Base-by-base conservation (phyloP, 345 rosid genomes). In the Salix dunnii region DNA sequence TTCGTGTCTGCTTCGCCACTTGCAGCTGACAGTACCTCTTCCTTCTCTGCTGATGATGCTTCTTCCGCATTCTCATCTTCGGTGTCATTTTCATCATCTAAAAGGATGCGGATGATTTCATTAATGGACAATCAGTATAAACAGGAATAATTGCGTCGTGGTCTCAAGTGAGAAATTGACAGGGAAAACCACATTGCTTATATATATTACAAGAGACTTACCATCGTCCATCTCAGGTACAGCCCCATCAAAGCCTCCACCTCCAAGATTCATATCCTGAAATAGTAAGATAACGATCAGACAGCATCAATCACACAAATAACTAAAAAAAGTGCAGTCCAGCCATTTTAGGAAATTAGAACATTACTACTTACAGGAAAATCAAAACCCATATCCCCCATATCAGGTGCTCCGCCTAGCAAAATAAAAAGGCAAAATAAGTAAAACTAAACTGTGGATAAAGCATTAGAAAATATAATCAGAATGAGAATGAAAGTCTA, bases 331-430 rank as follows among this genome's bases (percentile, higher is more conserved):
- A 53, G 28, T 43, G 49, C 71, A 40, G 73, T 38, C 2, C 55
- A 18, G 23, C 28, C 70, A 70, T n/a, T 68, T 23, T 79, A 64
- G 61, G 16, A 1, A 0, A 36, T 62, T 25, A 46, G 12, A 58
- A 23, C 25, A 21, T 5, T 31, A 62, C 18, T 36, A 70, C 89
- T 84, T 77, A 84, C 87, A 48, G 82, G 83, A 72, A 86, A 86
- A 75, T 86, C 87, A 18, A 86, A 81, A 73, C 85, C 80, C 85
- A 71, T 73, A 68, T 85, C 84, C 18, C 63, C 74, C 58, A 58
- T 85, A 69, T 43, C 81, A 38, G 46, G 72, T 25, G 75, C 74
- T 12, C 28, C 63, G 9, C 63, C 63, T 58, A 43, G 46, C 30
- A 11, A 8, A 58, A 10, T n/a, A 55, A 51, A n/a, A 1, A 46